Evolutionary conservation across 225 moss, liverwort and hornwort genomes (phyloP).

Genomic region (Antitrichia curtipendula): DNA sequence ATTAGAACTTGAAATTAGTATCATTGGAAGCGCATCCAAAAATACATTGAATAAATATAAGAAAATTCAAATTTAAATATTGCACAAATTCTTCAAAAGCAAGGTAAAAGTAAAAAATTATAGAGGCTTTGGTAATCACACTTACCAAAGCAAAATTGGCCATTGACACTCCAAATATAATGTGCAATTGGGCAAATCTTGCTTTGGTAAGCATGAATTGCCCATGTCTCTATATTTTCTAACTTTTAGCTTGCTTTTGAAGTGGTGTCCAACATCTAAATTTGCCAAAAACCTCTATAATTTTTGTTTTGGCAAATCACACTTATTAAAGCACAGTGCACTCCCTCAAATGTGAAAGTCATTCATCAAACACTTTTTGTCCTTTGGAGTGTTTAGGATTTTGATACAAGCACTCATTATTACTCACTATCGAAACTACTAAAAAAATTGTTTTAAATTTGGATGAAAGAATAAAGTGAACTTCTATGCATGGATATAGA

Average conservation of each 20-base stretch:
- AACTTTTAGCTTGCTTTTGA: not conserved
- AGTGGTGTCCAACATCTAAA: not conserved
- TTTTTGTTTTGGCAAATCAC: not conserved
- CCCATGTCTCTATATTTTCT: not conserved
- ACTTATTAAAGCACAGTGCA: not conserved
- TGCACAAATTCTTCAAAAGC: no score
- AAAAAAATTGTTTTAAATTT: not conserved
- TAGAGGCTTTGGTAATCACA: not conserved
- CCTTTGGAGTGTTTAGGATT: no score
- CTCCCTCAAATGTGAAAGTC: not conserved
- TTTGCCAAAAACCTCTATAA: not conserved
- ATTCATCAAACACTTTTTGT: not conserved
- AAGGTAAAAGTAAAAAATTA: no score
- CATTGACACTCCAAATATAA: no score
- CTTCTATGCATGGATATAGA: not conserved
- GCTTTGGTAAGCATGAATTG: not conserved
- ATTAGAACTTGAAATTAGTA: not conserved
- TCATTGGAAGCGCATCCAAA: rapidly evolving
- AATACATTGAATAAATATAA: not conserved
- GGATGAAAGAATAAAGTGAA: not conserved
- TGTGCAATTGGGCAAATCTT: not conserved
- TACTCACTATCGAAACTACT: not conserved
- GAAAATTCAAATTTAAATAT: not conserved
- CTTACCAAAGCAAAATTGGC: no score
- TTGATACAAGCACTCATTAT: not conserved